Evolutionary conservation across 2,329 filamentous ascomycete genomes (phyloP), one percentile per base, ranked within the genome.

Genomic region (Pseudocercospora cruenta): DNA sequence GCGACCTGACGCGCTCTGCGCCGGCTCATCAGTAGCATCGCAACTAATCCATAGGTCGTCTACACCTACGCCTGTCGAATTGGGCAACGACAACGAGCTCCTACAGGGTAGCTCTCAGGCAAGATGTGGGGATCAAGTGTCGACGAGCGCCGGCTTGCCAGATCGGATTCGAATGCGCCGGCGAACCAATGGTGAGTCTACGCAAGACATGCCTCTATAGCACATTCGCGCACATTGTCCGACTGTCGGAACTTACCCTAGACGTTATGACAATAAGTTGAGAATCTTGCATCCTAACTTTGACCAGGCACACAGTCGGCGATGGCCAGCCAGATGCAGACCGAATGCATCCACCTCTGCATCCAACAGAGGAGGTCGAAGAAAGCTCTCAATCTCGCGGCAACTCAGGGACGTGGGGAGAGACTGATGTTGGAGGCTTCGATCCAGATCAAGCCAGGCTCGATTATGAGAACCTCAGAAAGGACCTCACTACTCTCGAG

Each of bases 361-460:
- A 74, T 31, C 70, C 72, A 2, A 71, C 70, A 3, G 76, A 76
- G 55, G 73, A 75, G 26, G 69, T 71, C 7, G 73, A 75, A 61
- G 69, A 70, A 14, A 58, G 58, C 12, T 31, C 69, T 76, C 31
- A 58, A 65, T 78, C 74, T 77, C 76, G 72, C 72, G 51, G 71
- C 65, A 55, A 64, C 58, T 80, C 81, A 58, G 86, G 87, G 36
- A 87, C 85, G 21, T 90, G 88, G 88, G 88, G 88, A 14, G 88
- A 90, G 75, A 78, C 81, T 54, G 86, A 88, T 73, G 81, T 82
- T 28, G 87, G 86, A 4, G 83, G 83, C 24, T 81, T 84, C 9
- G 84, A 82, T 71, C 82, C 83, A 45, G 78, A 79, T 9, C 78
- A 80, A 54, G 87, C 88, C 10, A 86, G 87, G 82, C 82, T 86